A percentile compares a stretch with the other conserved stretches of the same genome.
Evolutionary conservation across 2,329 filamentous ascomycete genomes (phyloP).

Genomic region (Penicillium sp.): DNA sequence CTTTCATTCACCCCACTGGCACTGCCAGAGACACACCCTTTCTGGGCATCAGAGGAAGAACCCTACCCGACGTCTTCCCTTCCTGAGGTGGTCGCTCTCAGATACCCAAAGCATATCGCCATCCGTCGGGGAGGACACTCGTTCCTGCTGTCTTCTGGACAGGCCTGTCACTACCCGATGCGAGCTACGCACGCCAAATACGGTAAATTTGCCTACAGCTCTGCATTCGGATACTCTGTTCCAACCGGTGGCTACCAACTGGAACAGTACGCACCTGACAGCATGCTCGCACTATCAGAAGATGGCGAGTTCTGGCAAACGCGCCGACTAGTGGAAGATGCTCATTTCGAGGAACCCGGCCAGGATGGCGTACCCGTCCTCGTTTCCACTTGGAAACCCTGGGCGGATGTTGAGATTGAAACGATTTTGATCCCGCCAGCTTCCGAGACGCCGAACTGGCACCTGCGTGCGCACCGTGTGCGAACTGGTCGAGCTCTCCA

Average conservation of each 20-base stretch:
- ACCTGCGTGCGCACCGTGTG: constrained; percentile 41
- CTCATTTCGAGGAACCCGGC: constrained; percentile 61
- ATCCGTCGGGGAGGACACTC: constrained; percentile 72
- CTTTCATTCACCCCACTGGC: constrained; percentile 74
- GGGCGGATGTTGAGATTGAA: constrained; percentile 55
- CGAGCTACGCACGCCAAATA: constrained; percentile 82
- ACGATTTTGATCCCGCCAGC: constrained; percentile 41
- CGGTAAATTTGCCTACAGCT: constrained; percentile 75
- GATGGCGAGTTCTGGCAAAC: constrained; percentile 81
- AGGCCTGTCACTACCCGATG: constrained; percentile 81
- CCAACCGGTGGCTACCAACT: constrained; percentile 74
- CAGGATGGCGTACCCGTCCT: constrained; percentile 56
- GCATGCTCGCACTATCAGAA: constrained; percentile 73
- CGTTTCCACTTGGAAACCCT: constrained; percentile 71
- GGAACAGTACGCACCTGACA: constrained; percentile 75
- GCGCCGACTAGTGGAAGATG: constrained; percentile 66
- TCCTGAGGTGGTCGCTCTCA: constrained; percentile 57
- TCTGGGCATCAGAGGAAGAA: constrained; percentile 72
- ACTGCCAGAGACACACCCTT: constrained; percentile 68
- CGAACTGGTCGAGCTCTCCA: constrained; percentile 58
- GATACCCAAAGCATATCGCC: constrained; percentile 73
- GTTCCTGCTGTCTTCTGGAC: constrained; percentile 73
- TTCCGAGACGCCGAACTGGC: constrained; percentile 41
- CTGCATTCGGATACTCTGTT: constrained; percentile 75
- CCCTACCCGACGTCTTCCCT: background rate